Base-by-base conservation (phyloP, 345 rosid genomes). In the Chamaenerion angustifolium region DNA sequence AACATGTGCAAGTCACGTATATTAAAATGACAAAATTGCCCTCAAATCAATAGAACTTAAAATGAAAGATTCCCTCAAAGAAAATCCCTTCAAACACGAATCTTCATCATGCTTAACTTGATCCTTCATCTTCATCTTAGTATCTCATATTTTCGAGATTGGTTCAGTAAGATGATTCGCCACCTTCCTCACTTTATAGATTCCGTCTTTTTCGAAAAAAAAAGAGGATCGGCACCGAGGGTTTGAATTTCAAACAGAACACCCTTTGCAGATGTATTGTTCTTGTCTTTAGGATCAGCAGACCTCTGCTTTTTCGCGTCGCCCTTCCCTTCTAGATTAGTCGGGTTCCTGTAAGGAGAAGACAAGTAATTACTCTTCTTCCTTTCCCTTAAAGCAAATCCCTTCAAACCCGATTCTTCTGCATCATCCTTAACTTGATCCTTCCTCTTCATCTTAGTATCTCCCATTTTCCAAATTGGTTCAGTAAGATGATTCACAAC, bases 361-460 rank as follows among this genome's bases (percentile, higher is more conserved):
- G 85, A 84, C 16, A 84, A 50, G 64, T 92, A 92, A 63, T 71
- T 80, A 79, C 98, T 92, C 77, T 68, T 84, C 76, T 82, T 92
- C 71, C 95, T 73, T 63, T 84, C 88, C n/a, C n/a, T n/a, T n/a
- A n/a, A n/a, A n/a, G n/a, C n/a, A n/a, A n/a, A n/a, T n/a, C n/a
- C n/a, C n/a, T 62, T 96, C 75, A 40, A 64, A 57, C 12, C 60
- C 47, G 13, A n/a, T n/a, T n/a, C n/a, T n/a, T n/a, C n/a, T n/a
- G n/a, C n/a, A n/a, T n/a, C n/a, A n/a, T n/a, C n/a, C n/a, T n/a
- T n/a, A n/a, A n/a, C n/a, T n/a, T n/a, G n/a, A n/a, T n/a, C 50
- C 43, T 64, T 23, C 50, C 46, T 61, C 25, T 60, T n/a, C n/a
- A n/a, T 60, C 61, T 49, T 60, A 48, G 45, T 52, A 57, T 67